phyloP scores from a whole-genome alignment of 768 basidiomycete genomes.

The Leucosporidium creatinivorum region DNA sequence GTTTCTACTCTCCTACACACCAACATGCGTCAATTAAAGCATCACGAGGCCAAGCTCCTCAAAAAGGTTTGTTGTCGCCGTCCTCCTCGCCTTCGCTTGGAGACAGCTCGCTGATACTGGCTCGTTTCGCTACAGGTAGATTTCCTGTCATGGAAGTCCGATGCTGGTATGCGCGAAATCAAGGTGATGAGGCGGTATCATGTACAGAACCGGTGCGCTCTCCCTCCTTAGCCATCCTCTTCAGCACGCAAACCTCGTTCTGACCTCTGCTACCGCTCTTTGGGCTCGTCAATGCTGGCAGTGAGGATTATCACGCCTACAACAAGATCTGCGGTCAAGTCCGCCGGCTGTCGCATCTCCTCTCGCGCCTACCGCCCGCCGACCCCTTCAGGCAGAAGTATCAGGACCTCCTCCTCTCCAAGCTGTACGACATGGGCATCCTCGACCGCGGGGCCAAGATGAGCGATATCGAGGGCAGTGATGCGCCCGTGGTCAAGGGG shows the following conservation, averaged over 20 bases:
- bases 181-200: constrained; percentile 93
- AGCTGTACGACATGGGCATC: constrained; percentile 95
- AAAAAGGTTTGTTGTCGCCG: constrained; percentile 22
- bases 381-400: constrained; percentile 79
- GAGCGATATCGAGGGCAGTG: constrained; percentile 57
- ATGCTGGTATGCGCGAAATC: constrained; percentile 80
- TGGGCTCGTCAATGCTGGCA: not conserved
- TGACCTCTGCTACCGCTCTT: not conserved
- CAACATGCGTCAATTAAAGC: constrained; percentile 78
- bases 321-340: constrained; percentile 89
- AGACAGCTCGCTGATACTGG: not conserved
- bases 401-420: constrained; percentile 80
- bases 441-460: constrained; percentile 79
- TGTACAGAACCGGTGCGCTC: constrained; percentile 87
- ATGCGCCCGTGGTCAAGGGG: constrained; percentile 29
- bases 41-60: constrained; percentile 68
- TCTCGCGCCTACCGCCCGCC: constrained; percentile 77
- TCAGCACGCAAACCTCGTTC: constrained; percentile 2
- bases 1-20: not conserved
- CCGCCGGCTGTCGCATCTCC: constrained; percentile 72
- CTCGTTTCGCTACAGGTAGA: constrained; percentile 84
- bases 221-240: constrained; percentile 46
- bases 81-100: not conserved
- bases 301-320: constrained; percentile 53
- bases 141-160: constrained; percentile 97